Base-by-base conservation (phyloP, 495 filamentous ascomycete genomes). In the Hyaloscypha finlandica region DNA sequence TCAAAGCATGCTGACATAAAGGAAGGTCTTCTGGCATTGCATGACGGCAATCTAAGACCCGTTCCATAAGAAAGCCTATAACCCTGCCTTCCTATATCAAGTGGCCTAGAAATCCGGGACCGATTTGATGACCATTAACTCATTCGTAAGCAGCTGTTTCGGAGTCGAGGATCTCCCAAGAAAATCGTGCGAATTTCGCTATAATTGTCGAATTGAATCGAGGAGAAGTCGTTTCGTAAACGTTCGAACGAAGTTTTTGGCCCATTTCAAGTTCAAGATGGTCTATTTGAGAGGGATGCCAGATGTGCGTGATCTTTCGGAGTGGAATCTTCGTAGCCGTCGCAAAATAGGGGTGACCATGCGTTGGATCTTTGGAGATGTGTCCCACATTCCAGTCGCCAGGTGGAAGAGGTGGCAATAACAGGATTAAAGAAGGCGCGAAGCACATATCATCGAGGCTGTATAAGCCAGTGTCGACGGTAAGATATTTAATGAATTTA, bases 381-480 rank as follows among this genome's bases (percentile, higher is more conserved):
- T 31, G 29, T 25, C 54, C 54, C 29, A 29, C 29, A 31, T 57
- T 57, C 54, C 54, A 57, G 29, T 57, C 54, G 54, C 54, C 54
- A 57, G 54, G 54, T 57, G 54, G 54, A 57, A 57, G 54, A 57
- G 54, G 54, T 57, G 54, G 54, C 54, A 57, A 30, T 31, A 57
- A 31, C 8, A 20, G 29, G 54, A 57, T 31, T 31, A 57, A 31
- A 25, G 54, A 57, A 57, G 54, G 54, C 54, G 29, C 54, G 29
- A 57, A 57, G 54, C 54, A 57, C 54, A 60, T 60, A 35, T 60
- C 35, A 42, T 60, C 58, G 6, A 35, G 58, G n/a, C 37, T n/a
- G 32, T 60, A 60, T 30, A 60, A 39, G 58, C 58, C 58, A 60
- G 58, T 39, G 25, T 60, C 58, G 20, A 60, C 29, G 32, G 58